Percentiles rank a stretch among this genome's conserved stretches.
Evolutionary conservation across 257 asterid genomes (phyloP).

Genomic region (Leonotis leonurus): DNA sequence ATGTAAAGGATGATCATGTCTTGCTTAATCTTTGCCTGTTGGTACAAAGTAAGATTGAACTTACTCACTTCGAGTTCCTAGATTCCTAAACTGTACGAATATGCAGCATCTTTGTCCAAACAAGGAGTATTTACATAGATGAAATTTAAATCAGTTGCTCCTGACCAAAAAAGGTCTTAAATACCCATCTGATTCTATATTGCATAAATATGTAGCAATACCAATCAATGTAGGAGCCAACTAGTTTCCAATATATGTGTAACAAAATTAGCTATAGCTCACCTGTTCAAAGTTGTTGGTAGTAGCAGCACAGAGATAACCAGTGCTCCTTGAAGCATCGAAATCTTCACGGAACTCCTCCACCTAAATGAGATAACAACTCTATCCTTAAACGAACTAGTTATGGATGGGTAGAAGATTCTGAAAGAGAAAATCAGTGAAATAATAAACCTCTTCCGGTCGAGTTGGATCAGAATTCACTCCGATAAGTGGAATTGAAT

Average conservation of each 20-base stretch:
- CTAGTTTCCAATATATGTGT: conserved; percentile 8
- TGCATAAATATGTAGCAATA: too few species aligned
- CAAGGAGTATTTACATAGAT: too few species aligned
- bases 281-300: conserved; percentile 72
- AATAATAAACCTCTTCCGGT: conserved; percentile 48
- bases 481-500: conserved; percentile 73
- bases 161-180: too few species aligned
- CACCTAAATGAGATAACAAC: conserved; percentile 34
- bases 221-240: conserved; percentile 8
- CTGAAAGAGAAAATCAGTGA: not conserved
- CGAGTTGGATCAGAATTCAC: conserved; percentile 92
- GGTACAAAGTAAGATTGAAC: not conserved
- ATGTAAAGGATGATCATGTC: not conserved
- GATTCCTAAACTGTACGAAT: too few species aligned
- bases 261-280: not conserved
- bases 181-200: too few species aligned
- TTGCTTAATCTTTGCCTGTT: not conserved
- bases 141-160: too few species aligned
- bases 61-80: too few species aligned
- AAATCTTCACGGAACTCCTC: conserved; percentile 63
- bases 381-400: not conserved
- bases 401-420: not conserved
- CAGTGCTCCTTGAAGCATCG: conserved; percentile 95
- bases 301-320: conserved; percentile 90
- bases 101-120: too few species aligned